Evolutionary conservation across 352 stramenopile species (phyloP).

Genomic region (Phytophthora tubulina): DNA sequence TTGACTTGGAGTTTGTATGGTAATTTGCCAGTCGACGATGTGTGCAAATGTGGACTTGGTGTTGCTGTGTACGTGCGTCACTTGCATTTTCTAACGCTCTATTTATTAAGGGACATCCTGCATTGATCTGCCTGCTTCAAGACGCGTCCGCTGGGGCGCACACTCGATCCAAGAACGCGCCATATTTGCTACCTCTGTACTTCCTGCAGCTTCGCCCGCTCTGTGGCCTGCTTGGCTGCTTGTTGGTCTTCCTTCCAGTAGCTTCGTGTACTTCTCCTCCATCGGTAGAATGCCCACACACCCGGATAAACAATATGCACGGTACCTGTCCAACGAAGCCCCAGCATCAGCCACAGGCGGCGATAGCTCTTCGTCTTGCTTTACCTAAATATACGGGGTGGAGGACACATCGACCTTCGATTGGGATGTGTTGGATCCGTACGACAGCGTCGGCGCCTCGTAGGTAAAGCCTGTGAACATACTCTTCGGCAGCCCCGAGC

Average conservation of each 20-base stretch:
- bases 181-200: constrained; percentile 31
- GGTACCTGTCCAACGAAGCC: constrained; percentile 9
- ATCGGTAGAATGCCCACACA: constrained; percentile 23
- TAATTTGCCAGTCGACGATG: constrained; percentile 20
- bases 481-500: constrained; percentile 72
- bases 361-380: constrained; percentile 24
- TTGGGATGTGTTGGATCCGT: constrained; percentile 88
- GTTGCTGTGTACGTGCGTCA: constrained; percentile 28
- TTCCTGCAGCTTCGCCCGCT: constrained; percentile 37
- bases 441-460: constrained; percentile 84
- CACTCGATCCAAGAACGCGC: constrained; percentile 31
- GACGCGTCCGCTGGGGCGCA: constrained; percentile 2
- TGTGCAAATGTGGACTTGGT: constrained; percentile 4
- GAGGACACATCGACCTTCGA: constrained; percentile 88
- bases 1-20: constrained; percentile 32
- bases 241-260: constrained; percentile 8
- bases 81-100: constrained; percentile 50
- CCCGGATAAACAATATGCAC: constrained; percentile 30
- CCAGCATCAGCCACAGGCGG: constrained; percentile 7
- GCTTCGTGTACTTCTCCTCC: constrained; percentile 10
- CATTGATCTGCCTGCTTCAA: constrained; percentile 23
- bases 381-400: constrained; percentile 88
- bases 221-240: constrained; percentile 4
- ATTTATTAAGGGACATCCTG: constrained; percentile 45
- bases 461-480: constrained; percentile 92